Percentiles rank a stretch among this genome's conserved stretches.
Evolutionary conservation across 345 rosid species (phyloP).

Genomic region (Eucalyptus curtisii): DNA sequence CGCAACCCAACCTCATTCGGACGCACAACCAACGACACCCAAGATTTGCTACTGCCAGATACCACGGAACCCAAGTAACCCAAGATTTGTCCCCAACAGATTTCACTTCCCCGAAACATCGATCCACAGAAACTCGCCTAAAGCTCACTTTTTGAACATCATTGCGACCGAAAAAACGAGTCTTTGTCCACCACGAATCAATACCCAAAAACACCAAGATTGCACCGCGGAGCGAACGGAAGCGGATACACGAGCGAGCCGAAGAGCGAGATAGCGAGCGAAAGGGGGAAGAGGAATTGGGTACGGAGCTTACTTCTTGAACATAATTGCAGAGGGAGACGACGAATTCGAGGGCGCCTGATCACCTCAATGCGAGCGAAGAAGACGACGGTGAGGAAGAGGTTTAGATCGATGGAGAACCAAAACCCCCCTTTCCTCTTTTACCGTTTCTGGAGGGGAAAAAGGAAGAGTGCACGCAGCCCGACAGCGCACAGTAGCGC

Average conservation of each 20-base stretch:
- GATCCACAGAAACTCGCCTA: background rate
- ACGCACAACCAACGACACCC: background rate
- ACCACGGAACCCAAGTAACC: background rate
- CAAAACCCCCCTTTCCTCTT: background rate
- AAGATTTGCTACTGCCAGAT: background rate
- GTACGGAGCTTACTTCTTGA: conserved; percentile 27
- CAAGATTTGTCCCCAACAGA: background rate
- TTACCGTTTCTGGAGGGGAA: background rate
- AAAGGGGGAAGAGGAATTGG: background rate
- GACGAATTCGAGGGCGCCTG: background rate
- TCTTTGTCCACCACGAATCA: background rate
- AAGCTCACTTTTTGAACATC: accelerated
- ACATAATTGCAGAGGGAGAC: conserved; percentile 7
- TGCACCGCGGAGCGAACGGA: background rate
- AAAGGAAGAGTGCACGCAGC: accelerated
- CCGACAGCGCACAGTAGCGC: background rate
- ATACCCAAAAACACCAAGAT: background rate
- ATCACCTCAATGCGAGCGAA: background rate
- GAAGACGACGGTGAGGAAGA: background rate
- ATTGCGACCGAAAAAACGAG: accelerated
- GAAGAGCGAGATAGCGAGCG: background rate
- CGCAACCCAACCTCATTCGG: background rate
- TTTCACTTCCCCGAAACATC: background rate
- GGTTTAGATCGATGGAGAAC: background rate
- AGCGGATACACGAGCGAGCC: background rate